Evolutionary conservation across 164 flowering plant genomes (phyloP), one percentile per base, ranked within the genome.

Genomic region (Chloranthus sessilifolius): DNA sequence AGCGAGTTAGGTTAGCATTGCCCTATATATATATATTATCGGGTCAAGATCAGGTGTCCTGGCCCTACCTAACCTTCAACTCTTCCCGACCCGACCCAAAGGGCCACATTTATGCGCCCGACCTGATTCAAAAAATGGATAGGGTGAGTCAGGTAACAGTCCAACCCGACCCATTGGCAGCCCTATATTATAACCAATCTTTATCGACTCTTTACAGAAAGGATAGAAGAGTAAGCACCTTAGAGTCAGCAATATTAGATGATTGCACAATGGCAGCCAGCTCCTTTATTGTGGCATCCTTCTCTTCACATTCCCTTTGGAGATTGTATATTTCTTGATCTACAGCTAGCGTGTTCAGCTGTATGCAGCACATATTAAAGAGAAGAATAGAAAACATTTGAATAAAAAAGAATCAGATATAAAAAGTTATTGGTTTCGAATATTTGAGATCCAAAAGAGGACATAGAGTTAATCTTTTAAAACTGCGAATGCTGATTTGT

Each of bases 301-400:
- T 91, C 51, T 77, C 85, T 67, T 80, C 81, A 61, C 86, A 68
- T 56, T 85, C 84, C 49, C 53, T 78, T 59, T 55, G 77, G 9
- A 88, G 83, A 61, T 65, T 78, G 61, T 60, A 69, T 16, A 79
- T 68, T 51, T 91, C 89, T 61, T 77, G 88, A 11, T 85, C 92
- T 19, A 66, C 21, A 43, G 83, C 74, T 22, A 73, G 45, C 47
- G 58, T 48, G 57, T 60, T 75, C 54, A 74, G 53, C 91, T 84
- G 74, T 49, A 63, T 54, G 20, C n/a, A 30, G 12, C 12, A 16
- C 16, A 44, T 21, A 4, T 47, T 34, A 22, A 5, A 1, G 16
- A 12, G 7, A 40, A 40, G 15, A 40, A 11, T 12, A 28, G 7
- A 23, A 27, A 8, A 11, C 34, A 47, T 24, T 16, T 16, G 21